A percentile compares a stretch with the other conserved stretches of the same genome.
phyloP scores from a whole-genome alignment of 352 stramenopile genomes.

The Pythium coloratum region DNA sequence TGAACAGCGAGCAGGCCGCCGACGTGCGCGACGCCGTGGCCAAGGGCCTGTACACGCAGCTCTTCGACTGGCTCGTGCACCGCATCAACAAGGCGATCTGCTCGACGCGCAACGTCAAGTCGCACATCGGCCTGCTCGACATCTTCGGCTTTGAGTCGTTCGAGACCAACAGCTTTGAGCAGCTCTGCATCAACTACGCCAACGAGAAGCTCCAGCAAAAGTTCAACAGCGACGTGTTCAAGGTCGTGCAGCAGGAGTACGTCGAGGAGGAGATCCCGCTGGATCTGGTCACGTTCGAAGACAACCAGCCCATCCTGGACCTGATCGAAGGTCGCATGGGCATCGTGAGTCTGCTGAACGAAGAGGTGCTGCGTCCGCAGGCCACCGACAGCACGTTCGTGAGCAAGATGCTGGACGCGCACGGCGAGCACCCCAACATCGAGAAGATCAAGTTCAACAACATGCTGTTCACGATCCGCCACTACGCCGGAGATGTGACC shows the following conservation, averaged over 20 bases:
- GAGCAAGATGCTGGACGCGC: constrained; percentile 77
- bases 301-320: constrained; percentile 92
- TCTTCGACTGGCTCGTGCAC: constrained; percentile 97
- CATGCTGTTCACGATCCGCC: constrained; percentile 76
- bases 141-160: constrained; percentile 97
- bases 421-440: constrained; percentile 77
- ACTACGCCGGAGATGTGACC: constrained; percentile 83
- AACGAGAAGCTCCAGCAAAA: constrained; percentile 90
- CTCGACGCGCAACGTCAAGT: constrained; percentile 70
- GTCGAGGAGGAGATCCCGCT: constrained; percentile 90
- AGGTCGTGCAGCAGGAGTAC: constrained; percentile 95
- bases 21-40: constrained; percentile 94
- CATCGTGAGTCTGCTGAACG: constrained; percentile 93
- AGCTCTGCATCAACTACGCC: constrained; percentile 91
- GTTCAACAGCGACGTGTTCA: constrained; percentile 94
- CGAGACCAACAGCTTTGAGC: constrained; percentile 85
- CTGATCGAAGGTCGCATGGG: constrained; percentile 87
- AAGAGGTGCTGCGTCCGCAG: constrained; percentile 92
- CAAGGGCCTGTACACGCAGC: constrained; percentile 95
- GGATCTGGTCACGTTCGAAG: constrained; percentile 85
- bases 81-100: constrained; percentile 80
- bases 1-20: constrained; percentile 85
- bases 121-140: constrained; percentile 92
- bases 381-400: constrained; percentile 84
- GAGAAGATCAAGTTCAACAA: constrained; percentile 86